Base-by-base conservation (phyloP, 441 rosid genomes). In the Omphalea diandra region DNA sequence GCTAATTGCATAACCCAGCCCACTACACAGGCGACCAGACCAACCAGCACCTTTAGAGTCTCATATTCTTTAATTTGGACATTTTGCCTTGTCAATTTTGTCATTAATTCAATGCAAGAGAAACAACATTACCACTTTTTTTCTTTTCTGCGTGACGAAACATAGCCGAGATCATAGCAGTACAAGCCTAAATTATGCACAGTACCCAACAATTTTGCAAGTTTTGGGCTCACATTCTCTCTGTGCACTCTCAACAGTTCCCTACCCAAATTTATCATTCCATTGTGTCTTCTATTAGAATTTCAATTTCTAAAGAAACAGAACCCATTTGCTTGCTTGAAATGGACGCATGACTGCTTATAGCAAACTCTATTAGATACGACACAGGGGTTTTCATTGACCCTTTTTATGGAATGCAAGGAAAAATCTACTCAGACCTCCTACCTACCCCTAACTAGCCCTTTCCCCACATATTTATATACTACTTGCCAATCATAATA, bases 191-290 rank as follows among this genome's bases (percentile, higher is more conserved):
- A n/a, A 49, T 53, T 10, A 64, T 29, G 69, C 70, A 62, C 68
- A 57, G 3, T 60, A 9, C 68, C 79, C 77, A 57, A 49, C 10
- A 53, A 27, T 14, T n/a, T 56, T 40, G 29, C 68, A 63, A 58
- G 59, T 68, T 72, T 67, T 68, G 20, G 73, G 66, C 64, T 65
- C 78, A 59, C 74, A 63, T 78, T 78, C 85, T 71, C 77, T 56
- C 70, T 67, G 75, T 67, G 5, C 58, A 26, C 24, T 31, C 22
- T 20, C n/a, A n/a, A n/a, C n/a, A n/a, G n/a, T n/a, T n/a, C n/a
- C n/a, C 7, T 20, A 2, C 65, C 56, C n/a, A 22, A n/a, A 11
- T 41, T 52, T 77, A 29, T 72, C 70, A 67, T 65, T 79, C 81
- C 82, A 3, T 69, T 53, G 63, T 75, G 78, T 74, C 79, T 63